These are phyloP conservation scores for Dendrobium chrysotoxum DNA, from an alignment of 106 monocot species.

Conservation along the genomic window DNA sequence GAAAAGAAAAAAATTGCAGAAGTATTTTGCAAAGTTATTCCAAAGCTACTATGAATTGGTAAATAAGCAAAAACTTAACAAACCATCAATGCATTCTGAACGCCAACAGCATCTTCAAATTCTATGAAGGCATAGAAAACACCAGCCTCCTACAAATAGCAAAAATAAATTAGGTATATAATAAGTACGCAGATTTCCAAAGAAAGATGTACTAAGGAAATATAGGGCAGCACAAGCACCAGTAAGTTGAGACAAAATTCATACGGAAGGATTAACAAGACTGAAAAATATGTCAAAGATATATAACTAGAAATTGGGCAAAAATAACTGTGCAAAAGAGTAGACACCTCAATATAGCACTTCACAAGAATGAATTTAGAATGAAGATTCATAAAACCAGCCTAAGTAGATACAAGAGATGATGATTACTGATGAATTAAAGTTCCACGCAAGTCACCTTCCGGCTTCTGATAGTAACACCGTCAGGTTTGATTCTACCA, in stretches of 20 bases:
- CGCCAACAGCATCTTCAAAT: conserved; percentile 58
- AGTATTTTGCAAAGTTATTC: background rate
- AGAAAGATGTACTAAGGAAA: background rate
- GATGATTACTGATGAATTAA: background rate
- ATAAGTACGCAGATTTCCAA: background rate
- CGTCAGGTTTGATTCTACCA: conserved; percentile 50
- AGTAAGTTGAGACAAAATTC: too few relatives aligned
- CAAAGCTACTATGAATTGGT: background rate
- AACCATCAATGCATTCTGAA: conserved; percentile 81
- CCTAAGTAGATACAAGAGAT: background rate
- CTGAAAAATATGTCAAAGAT: too few relatives aligned
- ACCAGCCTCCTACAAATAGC: conserved; percentile 58
- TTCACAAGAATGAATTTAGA: background rate
- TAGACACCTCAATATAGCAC: background rate
- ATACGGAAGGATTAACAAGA: too few relatives aligned
- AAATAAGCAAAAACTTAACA: background rate
- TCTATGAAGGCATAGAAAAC: conserved; percentile 77
- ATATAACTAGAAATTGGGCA: background rate
- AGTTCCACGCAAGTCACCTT: conserved; percentile 35
- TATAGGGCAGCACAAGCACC: too few relatives aligned
- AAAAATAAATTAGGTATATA: background rate
- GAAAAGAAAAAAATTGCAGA: background rate
- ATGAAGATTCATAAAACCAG: background rate
- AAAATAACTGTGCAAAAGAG: background rate
- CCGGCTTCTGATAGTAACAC: conserved; percentile 48